These are phyloP conservation scores for Sphaerulina vaccinii DNA, from an alignment of 2,329 filamentous ascomycete species.

Conservation along the genomic window DNA sequence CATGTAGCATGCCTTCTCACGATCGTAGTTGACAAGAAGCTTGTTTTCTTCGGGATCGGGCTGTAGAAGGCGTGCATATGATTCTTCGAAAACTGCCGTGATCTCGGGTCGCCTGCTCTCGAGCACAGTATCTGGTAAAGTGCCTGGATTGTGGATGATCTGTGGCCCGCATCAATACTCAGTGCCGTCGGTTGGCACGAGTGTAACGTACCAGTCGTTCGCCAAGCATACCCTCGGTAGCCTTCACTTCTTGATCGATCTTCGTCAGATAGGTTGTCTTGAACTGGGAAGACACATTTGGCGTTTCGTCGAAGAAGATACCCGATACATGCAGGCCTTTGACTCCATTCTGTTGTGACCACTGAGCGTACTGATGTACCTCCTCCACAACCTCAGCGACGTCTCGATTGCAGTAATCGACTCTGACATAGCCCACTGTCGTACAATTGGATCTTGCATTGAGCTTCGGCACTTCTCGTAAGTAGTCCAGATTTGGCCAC, in stretches of 20 bases:
- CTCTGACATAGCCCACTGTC: conserved; percentile 32
- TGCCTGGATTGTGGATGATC: conserved; percentile 26
- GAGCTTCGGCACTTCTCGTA: conserved; percentile 29
- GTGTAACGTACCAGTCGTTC: conserved; percentile 3
- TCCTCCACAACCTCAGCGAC: conserved; percentile 24
- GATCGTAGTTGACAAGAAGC: conserved; percentile 11
- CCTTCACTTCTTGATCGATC: conserved; percentile 14
- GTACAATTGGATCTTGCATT: conserved; percentile 31
- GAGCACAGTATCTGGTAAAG: conserved; percentile 18
- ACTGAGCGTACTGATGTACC: conserved; percentile 29
- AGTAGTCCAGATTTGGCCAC: conserved; percentile 29
- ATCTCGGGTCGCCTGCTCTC: conserved; percentile 16
- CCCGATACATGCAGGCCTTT: conserved; percentile 27
- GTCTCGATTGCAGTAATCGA: conserved; percentile 28
- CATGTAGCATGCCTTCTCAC: conserved; percentile 19
- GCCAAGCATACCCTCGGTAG: conserved; percentile 12
- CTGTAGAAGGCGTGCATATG: conserved; percentile 11
- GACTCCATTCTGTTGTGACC: conserved; percentile 23
- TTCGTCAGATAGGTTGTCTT: conserved; percentile 20
- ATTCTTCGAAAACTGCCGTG: conserved; percentile 23
- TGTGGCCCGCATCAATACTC: conserved; percentile 11
- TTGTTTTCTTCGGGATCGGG: conserved; percentile 7
- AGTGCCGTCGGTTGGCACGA: neutral
- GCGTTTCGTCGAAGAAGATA: conserved; percentile 34
- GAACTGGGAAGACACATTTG: conserved; percentile 19